Base-by-base conservation (phyloP, 2,329 filamentous ascomycete genomes). In the Ascochyta viciae-villosae region DNA sequence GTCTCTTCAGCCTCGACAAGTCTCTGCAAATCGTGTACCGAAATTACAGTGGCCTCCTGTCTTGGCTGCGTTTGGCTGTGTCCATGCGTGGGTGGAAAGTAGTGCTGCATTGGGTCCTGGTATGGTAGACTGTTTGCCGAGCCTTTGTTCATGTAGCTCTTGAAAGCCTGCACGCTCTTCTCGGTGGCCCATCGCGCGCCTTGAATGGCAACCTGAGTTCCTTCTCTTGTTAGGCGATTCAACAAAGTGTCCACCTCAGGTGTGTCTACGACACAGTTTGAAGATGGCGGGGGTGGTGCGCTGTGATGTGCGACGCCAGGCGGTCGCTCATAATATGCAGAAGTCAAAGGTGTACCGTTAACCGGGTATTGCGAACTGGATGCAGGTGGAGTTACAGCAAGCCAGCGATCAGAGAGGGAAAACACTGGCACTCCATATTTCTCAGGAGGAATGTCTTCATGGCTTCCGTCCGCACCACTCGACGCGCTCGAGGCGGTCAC, bases 11-110 rank as follows among this genome's bases (percentile, higher is more conserved):
- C 59, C 23, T 77, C 72, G 72, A 81, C 47, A 16, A 93, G 76
- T 23, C 78, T 80, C 41, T 90, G 85, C 16, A 91, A 71, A 71
- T 95, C 91, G 45, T 92, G 75, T 40, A 96, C 84, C 1, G 90
- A 91, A 15, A 95, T 86, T 13, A 94, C 77, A 4, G 89, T 86
- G 2, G 90, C 87, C 65, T 95, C 90, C 38, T 76, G 75, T 45
- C 73, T 63, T 83, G 61, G 80, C 77, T 64, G 85, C 71, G 56
- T 73, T 56, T 76, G 74, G 54, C 86, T 85, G 9, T 87, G 82
- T 3, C 87, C 89, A 69, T 94, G 90, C 0, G 90, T 93, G 0
- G 90, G 90, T 27, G 90, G 90, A 61, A 93, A 93, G 34, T 87
- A 85, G 15, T 78, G 74, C 43, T 80, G 77, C 55, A 60, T 81